Evolutionary conservation across 192 early-diverging fungal genomes (phyloP).

Genomic region (Backusella parvicylindrica): DNA sequence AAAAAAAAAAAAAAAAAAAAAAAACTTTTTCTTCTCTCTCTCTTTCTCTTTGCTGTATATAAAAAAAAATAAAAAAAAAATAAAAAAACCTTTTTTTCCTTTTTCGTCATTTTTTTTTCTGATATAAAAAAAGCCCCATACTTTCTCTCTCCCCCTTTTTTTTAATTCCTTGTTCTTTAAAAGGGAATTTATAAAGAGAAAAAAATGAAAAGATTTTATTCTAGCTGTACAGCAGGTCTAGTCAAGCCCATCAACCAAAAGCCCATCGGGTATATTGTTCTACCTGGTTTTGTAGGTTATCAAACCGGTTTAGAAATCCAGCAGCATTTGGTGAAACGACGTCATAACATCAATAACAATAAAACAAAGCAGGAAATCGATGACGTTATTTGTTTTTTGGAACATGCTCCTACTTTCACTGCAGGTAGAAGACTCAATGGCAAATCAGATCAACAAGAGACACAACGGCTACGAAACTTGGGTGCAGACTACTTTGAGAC

Average conservation of each 20-base stretch:
- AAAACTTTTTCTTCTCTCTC: no score
- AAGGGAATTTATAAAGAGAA: neutral
- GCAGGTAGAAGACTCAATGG: conserved; percentile 81
- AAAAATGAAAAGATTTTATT: neutral
- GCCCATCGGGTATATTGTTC: conserved; percentile 20
- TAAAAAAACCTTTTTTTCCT: neutral
- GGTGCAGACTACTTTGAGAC: conserved; percentile 80
- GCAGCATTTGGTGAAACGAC: conserved; percentile 47
- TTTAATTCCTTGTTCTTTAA: neutral
- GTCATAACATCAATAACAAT: conserved; percentile 40
- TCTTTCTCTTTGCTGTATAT: neutral
- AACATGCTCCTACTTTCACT: conserved; percentile 92
- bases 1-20: no score
- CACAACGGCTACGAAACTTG: conserved; percentile 44
- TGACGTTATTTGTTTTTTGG: conserved; percentile 59
- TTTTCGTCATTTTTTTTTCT: neutral
- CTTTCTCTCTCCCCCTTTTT: neutral
- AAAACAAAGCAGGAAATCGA: neutral
- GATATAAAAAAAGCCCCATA: no score
- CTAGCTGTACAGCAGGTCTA: neutral
- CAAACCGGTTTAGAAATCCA: conserved; percentile 57
- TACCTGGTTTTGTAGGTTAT: conserved; percentile 42
- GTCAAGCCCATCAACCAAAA: neutral
- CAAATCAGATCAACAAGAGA: conserved; percentile 44
- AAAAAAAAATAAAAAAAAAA: neutral